phyloP scores from a whole-genome alignment of 129 eudicot genomes.

The Chrysanthemum lavandulifolium region DNA sequence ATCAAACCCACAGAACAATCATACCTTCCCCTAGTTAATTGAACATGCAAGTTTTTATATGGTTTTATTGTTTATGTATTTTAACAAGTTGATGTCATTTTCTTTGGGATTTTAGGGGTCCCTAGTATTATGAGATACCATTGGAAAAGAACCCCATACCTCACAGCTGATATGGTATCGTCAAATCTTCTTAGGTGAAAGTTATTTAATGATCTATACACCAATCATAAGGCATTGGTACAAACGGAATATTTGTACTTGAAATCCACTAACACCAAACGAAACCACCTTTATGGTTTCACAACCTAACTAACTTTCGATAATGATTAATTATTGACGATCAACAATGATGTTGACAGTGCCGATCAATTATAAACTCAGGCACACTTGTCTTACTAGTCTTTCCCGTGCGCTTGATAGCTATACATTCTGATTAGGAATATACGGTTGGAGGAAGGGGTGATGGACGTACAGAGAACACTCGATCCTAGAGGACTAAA shows the following conservation, averaged over 20 bases:
- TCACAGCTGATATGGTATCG: slow-evolving; percentile 21
- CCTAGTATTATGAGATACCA: slow-evolving; percentile 14
- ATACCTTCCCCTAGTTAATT: slow-evolving; percentile 6
- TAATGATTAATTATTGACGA: background rate
- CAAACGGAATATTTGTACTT: slow-evolving; percentile 29
- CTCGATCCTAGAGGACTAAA: too few relatives aligned
- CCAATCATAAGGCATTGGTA: slow-evolving; percentile 21
- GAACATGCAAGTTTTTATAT: too few relatives aligned
- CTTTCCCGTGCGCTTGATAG: background rate
- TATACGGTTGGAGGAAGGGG: too few relatives aligned
- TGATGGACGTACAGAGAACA: too few relatives aligned
- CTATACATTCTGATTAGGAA: too few relatives aligned
- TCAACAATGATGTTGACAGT: background rate
- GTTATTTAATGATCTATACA: slow-evolving; percentile 2
- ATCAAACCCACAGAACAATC: slow-evolving; percentile 18
- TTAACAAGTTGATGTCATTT: slow-evolving; percentile 26
- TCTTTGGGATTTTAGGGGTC: slow-evolving; percentile 28
- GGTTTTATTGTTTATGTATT: background rate
- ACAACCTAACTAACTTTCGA: slow-evolving; percentile 3
- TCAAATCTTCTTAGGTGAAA: slow-evolving; percentile 11
- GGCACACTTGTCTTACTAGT: background rate
- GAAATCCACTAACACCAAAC: slow-evolving; percentile 20
- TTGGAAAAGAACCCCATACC: slow-evolving; percentile 27
- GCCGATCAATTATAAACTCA: background rate
- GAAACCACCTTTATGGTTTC: background rate